These are phyloP conservation scores for Achaetomium macrosporum DNA, from an alignment of 2,329 filamentous ascomycete genomes.

Conservation along the genomic window DNA sequence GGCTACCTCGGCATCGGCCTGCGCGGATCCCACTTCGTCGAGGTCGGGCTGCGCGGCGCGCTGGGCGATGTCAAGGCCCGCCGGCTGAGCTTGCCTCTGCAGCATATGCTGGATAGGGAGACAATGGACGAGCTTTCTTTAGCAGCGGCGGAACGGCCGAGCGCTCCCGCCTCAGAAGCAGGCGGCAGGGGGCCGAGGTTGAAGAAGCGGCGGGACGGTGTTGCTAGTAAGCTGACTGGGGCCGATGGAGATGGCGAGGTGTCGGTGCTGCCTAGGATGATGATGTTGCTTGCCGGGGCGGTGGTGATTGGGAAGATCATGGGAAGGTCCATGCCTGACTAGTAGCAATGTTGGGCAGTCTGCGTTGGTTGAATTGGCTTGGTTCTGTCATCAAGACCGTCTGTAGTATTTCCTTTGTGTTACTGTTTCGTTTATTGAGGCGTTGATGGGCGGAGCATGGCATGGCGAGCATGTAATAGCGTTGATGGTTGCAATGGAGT, in stretches of 20 bases:
- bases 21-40: constrained; percentile 22
- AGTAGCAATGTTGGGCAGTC: neutral
- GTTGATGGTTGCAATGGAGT: neutral
- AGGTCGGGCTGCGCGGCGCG: constrained; percentile 28
- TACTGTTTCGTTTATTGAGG: neutral
- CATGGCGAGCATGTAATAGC: neutral
- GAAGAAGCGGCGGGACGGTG: neutral
- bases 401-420: neutral
- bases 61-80: constrained; percentile 24
- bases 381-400: neutral
- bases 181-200: neutral
- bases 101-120: constrained; percentile 6
- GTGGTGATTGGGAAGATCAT: constrained; percentile 19
- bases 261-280: constrained; percentile 25
- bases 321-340: neutral
- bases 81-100: constrained; percentile 22
- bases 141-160: neutral
- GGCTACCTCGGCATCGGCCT: constrained; percentile 28
- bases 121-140: neutral
- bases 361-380: neutral
- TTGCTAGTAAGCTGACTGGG: neutral
- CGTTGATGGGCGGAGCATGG: neutral
- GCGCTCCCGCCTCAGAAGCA: neutral
- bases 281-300: constrained; percentile 29
- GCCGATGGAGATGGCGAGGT: neutral